These are phyloP conservation scores for Aspergillus piperis DNA, from an alignment of 2,329 filamentous ascomycete species.

Conservation along the genomic window DNA sequence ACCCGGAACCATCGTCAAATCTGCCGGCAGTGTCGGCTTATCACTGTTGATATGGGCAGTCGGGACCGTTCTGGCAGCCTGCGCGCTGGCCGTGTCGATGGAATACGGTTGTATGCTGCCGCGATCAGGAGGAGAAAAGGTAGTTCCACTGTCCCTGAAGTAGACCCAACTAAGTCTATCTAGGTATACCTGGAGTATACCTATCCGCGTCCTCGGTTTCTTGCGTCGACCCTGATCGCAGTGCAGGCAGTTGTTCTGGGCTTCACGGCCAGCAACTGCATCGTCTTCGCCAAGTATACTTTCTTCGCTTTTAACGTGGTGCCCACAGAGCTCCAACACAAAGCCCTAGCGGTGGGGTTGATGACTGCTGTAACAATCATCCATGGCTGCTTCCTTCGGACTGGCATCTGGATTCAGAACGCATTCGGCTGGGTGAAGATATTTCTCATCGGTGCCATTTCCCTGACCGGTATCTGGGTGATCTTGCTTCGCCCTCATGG, in stretches of 20 bases:
- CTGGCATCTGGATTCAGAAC: conserved; percentile 63
- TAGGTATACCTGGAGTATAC: conserved; percentile 71
- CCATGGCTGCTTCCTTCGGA: conserved; percentile 60
- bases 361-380: conserved; percentile 60
- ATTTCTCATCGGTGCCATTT: conserved; percentile 61
- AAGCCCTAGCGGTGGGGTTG: conserved; percentile 58
- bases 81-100: conserved; percentile 62
- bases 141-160: conserved; percentile 47
- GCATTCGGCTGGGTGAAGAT: conserved; percentile 65
- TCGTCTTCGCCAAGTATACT: conserved; percentile 67
- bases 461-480: conserved; percentile 61
- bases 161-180: conserved; percentile 25
- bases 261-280: conserved; percentile 70
- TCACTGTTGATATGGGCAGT: conserved; percentile 64
- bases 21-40: conserved; percentile 67
- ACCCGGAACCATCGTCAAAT: conserved; percentile 66
- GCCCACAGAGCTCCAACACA: conserved; percentile 54
- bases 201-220: conserved; percentile 63
- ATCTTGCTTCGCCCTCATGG: conserved; percentile 50
- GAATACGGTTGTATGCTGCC: conserved; percentile 73
- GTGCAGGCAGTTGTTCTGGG: conserved; percentile 65
- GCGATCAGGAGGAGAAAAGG: conserved; percentile 67
- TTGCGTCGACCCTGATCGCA: conserved; percentile 65
- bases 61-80: conserved; percentile 63
- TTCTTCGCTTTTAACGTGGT: conserved; percentile 60